These are phyloP conservation scores for Scytalidium sp. DNA, from an alignment of 2,329 filamentous ascomycete species.

Conservation along the genomic window DNA sequence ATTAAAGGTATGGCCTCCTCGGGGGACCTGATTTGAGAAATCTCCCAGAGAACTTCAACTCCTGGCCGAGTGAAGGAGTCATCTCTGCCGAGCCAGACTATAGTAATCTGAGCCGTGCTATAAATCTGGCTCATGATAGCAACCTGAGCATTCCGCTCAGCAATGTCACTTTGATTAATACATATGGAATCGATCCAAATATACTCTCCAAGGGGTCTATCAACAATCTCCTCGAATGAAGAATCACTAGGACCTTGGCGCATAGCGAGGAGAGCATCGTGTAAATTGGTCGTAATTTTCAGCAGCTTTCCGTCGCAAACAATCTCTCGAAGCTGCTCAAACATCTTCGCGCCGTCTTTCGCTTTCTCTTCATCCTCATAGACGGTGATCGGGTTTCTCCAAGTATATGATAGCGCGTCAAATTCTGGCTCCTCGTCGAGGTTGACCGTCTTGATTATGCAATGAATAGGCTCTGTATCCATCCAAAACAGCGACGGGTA, in stretches of 20 bases:
- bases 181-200: neutral
- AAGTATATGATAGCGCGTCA: neutral
- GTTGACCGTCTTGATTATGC: neutral
- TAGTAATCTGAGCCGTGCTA: neutral
- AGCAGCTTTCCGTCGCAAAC: neutral
- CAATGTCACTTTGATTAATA: neutral
- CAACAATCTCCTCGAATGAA: neutral
- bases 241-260: neutral
- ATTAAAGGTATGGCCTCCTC: neutral
- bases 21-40: neutral
- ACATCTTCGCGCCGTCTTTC: neutral
- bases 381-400: neutral
- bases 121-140: neutral
- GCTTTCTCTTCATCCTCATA: neutral
- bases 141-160: neutral
- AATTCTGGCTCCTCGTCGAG: neutral
- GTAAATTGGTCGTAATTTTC: neutral
- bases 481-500: neutral
- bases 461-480: neutral
- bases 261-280: neutral
- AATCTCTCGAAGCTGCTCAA: neutral
- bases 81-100: conserved; percentile 10
- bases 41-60: neutral
- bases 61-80: neutral
- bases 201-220: neutral